Base-by-base conservation (phyloP, 768 basidiomycete species). In the Antrodiella citrinella region DNA sequence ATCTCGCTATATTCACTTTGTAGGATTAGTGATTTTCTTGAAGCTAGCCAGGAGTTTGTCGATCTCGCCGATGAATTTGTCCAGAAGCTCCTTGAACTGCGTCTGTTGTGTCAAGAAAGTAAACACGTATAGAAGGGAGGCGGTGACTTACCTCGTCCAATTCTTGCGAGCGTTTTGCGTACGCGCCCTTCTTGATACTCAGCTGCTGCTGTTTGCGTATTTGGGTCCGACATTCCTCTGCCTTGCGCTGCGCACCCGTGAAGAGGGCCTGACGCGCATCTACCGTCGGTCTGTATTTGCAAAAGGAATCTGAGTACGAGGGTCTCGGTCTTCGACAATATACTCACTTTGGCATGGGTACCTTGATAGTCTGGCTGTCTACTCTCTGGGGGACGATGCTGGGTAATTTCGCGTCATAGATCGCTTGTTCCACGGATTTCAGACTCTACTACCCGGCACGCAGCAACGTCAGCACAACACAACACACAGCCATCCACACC, bases 291-390 rank as follows among this genome's bases (percentile, higher is more conserved):
- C 89, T 92, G 45, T 35, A 35, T 15, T 7, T 35, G 30, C 7
- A 35, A 7, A 15, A 35, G 15, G 30, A 35, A 35, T 7, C 30
- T n/a, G n/a, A 35, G 7, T 15, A 35, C 15, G 30, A 35, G 15
- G 30, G 30, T 35, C 30, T n/a, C n/a, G n/a, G n/a, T n/a, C n/a
- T n/a, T n/a, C 12, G 26, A n/a, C n/a, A n/a, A n/a, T n/a, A n/a
- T 35, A 58, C 72, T 12, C 54, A 90, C 89, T 82, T 90, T 40
- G 90, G 85, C 63, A 91, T 80, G 0, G 88, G 84, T 52, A 92
- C 78, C 54, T 77, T 85, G 55, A 92, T 75, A 1, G 90, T 91
- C 40, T 82, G 76, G 24, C 61, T 68, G 58, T 92, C 89, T 39
- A 77, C 67, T 50, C 73, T 73, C 56, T 91, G 90, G 3, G 89